Base-by-base conservation (phyloP, 176 grass and related monocot species). In the Elaeis guineensis region DNA sequence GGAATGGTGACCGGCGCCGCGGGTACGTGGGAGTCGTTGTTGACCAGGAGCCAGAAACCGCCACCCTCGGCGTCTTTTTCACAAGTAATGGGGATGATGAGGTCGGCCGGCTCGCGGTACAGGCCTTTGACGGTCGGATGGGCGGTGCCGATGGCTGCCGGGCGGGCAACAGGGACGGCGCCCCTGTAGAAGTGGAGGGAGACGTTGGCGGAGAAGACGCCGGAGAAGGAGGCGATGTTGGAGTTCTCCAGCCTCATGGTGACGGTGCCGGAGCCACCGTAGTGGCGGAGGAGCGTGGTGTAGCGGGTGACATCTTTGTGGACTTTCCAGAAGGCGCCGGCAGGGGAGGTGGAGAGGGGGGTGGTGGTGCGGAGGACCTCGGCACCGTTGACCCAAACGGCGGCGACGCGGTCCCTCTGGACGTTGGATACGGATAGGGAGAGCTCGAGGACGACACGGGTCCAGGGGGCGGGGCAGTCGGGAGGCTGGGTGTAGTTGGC, bases 291-390 rank as follows among this genome's bases (percentile, higher is more conserved):
- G 48, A 65, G 21, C 1, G 39, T 7, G 3, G 21, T 49, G 35
- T 65, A 65, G 18, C 62, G 62, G 12, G 62, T 65, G n/a, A 65
- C 35, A 39, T 65, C 62, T 6, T 65, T 65, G 20, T 65, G 44
- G 14, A 65, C 62, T 14, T 1, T 35, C 62, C 62, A 65, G n/a
- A 65, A 51, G 14, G 48, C 62, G 21, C 62, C 35, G 35, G 11
- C 44, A 15, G 62, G 62, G 5, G 48, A 35, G 19, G 50, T 65
- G 8, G 62, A 39, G 12, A 32, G 3, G 0, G 62, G 62, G 20
- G 62, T 51, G 48, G 62, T 39, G 62, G 62, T 65, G 48, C 62
- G 62, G 20, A 65, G 48, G 48, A 65, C 39, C 44, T 65, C 62
- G 0, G 44, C 62, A 21, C 62, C 62, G 62, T 39, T 20, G 35